phyloP scores from a whole-genome alignment of 495 filamentous ascomycete species.

The Penicillium roqueforti region DNA sequence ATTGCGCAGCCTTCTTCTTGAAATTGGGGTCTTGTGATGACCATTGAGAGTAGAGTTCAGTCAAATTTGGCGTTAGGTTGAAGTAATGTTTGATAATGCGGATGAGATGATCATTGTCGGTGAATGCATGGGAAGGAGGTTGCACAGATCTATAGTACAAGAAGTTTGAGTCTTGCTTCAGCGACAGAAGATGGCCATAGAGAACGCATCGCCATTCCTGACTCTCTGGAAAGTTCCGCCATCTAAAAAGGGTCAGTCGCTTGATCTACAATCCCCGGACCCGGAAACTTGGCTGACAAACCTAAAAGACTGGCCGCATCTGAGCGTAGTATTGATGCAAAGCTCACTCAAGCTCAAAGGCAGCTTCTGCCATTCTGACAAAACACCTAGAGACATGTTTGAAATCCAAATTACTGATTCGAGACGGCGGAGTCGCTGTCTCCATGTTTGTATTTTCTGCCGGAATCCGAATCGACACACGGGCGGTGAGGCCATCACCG shows the following conservation, averaged over 20 bases:
- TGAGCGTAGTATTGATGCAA: slow-evolving; percentile 84
- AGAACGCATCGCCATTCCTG: slow-evolving; percentile 92
- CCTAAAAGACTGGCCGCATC: slow-evolving; percentile 89
- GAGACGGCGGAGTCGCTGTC: neutral
- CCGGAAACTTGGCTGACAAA: slow-evolving; percentile 20
- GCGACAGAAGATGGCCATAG: slow-evolving; percentile 74
- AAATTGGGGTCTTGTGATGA: slow-evolving; percentile 83
- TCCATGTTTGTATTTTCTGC: slow-evolving; percentile 22
- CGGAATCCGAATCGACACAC: neutral
- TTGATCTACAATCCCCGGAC: neutral
- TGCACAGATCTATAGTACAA: slow-evolving; percentile 68
- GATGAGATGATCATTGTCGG: slow-evolving; percentile 57
- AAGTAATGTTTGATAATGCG: slow-evolving; percentile 73
- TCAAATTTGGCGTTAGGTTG: slow-evolving; percentile 69
- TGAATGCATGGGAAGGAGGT: neutral
- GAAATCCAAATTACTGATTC: neutral
- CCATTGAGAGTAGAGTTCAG: slow-evolving; percentile 81
- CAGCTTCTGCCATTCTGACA: slow-evolving; percentile 74
- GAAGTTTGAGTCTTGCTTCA: slow-evolving; percentile 73
- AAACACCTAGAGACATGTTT: slow-evolving; percentile 26
- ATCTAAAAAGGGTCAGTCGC: slow-evolving; percentile 48
- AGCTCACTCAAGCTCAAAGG: slow-evolving; percentile 76
- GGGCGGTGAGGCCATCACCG: slow-evolving; percentile 28
- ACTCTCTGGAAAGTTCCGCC: slow-evolving; percentile 67
- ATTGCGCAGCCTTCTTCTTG: slow-evolving; percentile 77